Evolutionary conservation across 2,329 filamentous ascomycete species (phyloP).

Genomic region (Sporothrix globosa): DNA sequence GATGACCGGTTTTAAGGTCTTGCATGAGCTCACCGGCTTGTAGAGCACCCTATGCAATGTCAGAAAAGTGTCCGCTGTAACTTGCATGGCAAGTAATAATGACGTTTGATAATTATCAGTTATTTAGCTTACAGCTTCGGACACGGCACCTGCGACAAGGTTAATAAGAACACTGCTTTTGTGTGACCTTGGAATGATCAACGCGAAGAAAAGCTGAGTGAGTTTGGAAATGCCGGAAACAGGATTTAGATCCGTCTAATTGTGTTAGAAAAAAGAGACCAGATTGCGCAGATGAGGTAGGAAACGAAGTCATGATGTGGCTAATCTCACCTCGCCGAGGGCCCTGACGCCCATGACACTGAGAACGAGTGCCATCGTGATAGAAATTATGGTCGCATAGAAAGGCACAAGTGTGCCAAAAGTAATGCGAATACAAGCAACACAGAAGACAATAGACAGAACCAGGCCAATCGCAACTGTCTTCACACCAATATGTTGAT

Average conservation of each 20-base stretch:
- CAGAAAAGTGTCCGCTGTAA: slow-evolving; percentile 65
- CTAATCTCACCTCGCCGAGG: slow-evolving; percentile 58
- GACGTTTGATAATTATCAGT: neutral
- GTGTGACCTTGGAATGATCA: slow-evolving; percentile 79
- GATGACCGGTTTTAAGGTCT: slow-evolving; percentile 92
- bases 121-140: slow-evolving; percentile 39
- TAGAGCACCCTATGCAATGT: slow-evolving; percentile 65
- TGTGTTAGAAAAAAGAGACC: neutral
- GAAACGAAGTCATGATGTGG: neutral
- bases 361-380: slow-evolving; percentile 77
- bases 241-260: slow-evolving; percentile 83
- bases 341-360: slow-evolving; percentile 75
- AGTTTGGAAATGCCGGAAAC: slow-evolving; percentile 97
- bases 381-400: slow-evolving; percentile 74
- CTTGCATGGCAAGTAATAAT: neutral
- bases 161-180: slow-evolving; percentile 93
- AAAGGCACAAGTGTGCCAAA: slow-evolving; percentile 81
- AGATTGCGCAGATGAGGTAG: neutral
- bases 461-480: slow-evolving; percentile 76
- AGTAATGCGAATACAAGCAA: slow-evolving; percentile 76
- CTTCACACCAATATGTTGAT: slow-evolving; percentile 75
- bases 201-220: slow-evolving; percentile 90
- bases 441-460: slow-evolving; percentile 76
- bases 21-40: slow-evolving; percentile 97
- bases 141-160: slow-evolving; percentile 84